Evolutionary conservation across 768 basidiomycete species (phyloP).

Genomic region (Pisolithus marmoratus): DNA sequence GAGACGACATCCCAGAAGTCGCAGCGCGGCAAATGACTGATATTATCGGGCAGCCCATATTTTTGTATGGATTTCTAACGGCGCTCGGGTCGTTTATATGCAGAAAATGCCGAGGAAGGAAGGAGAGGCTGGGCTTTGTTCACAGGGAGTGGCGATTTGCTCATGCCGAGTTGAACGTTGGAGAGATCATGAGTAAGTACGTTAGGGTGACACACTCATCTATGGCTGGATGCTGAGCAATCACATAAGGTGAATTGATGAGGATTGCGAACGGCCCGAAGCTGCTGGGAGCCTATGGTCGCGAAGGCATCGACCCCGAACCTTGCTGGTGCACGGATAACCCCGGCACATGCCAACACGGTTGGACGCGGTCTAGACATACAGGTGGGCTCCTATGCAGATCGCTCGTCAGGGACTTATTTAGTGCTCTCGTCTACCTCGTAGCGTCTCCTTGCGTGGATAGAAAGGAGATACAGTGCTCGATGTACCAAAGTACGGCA

Average conservation of each 20-base stretch:
- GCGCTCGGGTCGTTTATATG: slow-evolving; percentile 97
- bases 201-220: slow-evolving; percentile 5
- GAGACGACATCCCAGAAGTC: slow-evolving; percentile 97
- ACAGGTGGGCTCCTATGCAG: slow-evolving; percentile 49
- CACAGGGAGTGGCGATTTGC: slow-evolving; percentile 94
- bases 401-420: background rate
- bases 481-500: slow-evolving; percentile 79
- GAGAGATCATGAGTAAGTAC: slow-evolving; percentile 86
- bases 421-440: background rate
- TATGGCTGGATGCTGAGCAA: background rate
- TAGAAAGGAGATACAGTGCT: slow-evolving; percentile 88
- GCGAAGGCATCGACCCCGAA: slow-evolving; percentile 81
- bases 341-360: slow-evolving; percentile 96
- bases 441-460: slow-evolving; percentile 93
- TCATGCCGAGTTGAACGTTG: slow-evolving; percentile 98
- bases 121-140: slow-evolving; percentile 47
- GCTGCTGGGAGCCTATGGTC: slow-evolving; percentile 82
- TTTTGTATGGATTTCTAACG: slow-evolving; percentile 91
- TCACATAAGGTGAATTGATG: slow-evolving; percentile 76
- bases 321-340: slow-evolving; percentile 98
- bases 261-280: slow-evolving; percentile 86
- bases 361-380: slow-evolving; percentile 94
- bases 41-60: slow-evolving; percentile 84
- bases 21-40: slow-evolving; percentile 99
- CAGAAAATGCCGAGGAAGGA: slow-evolving; percentile 73